Base-by-base conservation (phyloP, 1,284 basidiomycete species). In the Cutaneotrichosporon sp. region DNA sequence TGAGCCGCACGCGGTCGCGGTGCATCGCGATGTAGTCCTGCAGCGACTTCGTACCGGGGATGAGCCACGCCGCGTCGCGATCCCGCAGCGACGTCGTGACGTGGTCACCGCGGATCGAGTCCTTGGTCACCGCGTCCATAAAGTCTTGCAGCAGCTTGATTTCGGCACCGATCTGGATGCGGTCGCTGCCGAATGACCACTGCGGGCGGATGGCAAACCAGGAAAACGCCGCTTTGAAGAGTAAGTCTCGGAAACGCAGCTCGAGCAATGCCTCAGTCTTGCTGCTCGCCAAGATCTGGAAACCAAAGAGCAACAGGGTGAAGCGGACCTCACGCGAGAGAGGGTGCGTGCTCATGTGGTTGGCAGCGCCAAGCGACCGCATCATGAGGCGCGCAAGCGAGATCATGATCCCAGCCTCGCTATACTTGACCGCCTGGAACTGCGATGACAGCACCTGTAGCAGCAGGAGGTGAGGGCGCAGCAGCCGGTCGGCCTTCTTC, bases 151-250 rank as follows among this genome's bases (percentile, higher is more conserved):
- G 81, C 0, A 95, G 84, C 77, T 89, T 91, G 76, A 96, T 87
- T 76, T 99, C 96, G 0, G 91, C 88, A 65, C 89, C 88, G 22
- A 97, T 82, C 80, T 98, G 95, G 14, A 93, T 87, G 5, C 92
- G 87, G 80, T 92, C 92, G 30, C 91, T 89, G 32, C 96, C 97
- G 76, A 90, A 97, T 6, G 93, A 89, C 95, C 96, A 99, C 92
- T 92, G 90, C 11, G 92, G 91, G 16, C 89, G 85, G 40, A 89
- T 85, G n/a, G 89, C 84, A 80, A 99, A 99, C 97, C 97, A 99
- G 5, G 88, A 87, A 69, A 93, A 91, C 0, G 91, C 92, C 1
- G 89, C 85, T 11, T 82, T 81, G 78, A 92, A 98, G 13, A 99
- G 82, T 57, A 84, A 85, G 69, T 91, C 86, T 56, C 97, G 86